Percentiles rank a stretch among this genome's conserved stretches.
phyloP scores from a whole-genome alignment of 202 grass and related monocot species.

The Musa balbisiana region DNA sequence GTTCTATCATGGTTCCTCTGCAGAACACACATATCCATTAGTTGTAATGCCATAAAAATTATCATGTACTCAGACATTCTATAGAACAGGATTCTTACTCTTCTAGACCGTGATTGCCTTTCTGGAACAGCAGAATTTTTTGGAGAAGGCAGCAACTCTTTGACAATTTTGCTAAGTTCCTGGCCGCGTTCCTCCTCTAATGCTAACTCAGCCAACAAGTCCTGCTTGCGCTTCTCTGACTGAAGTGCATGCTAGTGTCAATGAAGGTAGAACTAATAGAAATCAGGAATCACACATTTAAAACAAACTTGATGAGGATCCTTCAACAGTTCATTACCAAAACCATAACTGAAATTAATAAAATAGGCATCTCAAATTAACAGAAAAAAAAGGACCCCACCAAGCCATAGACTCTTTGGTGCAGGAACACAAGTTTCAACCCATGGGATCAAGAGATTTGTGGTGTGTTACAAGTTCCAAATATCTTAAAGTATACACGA shows the following conservation, averaged over 20 bases:
- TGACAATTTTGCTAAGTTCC: constrained; percentile 82
- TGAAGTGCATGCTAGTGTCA: constrained; percentile 20
- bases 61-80: not conserved
- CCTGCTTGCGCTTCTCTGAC: constrained; percentile 87
- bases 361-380: not conserved
- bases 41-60: not conserved
- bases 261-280: not conserved
- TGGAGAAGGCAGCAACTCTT: constrained; percentile 65
- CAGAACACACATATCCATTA: constrained; percentile 8
- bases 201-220: constrained; percentile 75
- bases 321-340: too few relatives aligned
- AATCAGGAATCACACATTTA: not conserved
- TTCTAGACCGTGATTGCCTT: constrained; percentile 35
- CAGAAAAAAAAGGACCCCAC: not conserved
- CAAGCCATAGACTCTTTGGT: too few relatives aligned
- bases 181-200: constrained; percentile 76
- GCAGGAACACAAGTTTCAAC: too few relatives aligned
- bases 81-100: constrained; percentile 28
- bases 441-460: too few relatives aligned
- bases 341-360: not conserved
- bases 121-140: constrained; percentile 34
- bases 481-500: not conserved
- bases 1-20: constrained; percentile 94
- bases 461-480: too few relatives aligned
- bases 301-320: too few relatives aligned